Conservation (phyloP, 805 yeast genomes). For the Myxozyma lipomycoides region DNA sequence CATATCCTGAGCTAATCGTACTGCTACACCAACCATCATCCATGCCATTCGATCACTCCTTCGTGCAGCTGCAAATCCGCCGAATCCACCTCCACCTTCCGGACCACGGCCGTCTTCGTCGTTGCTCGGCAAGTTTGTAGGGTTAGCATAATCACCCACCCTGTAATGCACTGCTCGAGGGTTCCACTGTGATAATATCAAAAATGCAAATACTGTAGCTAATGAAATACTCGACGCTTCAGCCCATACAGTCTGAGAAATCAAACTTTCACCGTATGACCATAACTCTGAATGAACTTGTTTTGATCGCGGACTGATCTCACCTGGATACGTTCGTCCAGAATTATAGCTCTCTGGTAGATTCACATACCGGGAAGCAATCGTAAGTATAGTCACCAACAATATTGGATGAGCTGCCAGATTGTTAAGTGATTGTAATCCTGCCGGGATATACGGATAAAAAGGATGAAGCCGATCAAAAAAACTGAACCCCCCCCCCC, state of each 20-base stretch:
- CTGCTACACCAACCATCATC: slow-evolving; percentile 87
- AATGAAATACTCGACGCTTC: slow-evolving; percentile 83
- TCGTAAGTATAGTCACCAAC: slow-evolving; percentile 73
- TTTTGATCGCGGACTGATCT: slow-evolving; percentile 13
- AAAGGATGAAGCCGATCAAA: slow-evolving; percentile 81
- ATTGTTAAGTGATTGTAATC: slow-evolving; percentile 60
- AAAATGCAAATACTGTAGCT: slow-evolving; percentile 80
- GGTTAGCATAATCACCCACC: slow-evolving; percentile 75
- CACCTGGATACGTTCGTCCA: slow-evolving; percentile 3
- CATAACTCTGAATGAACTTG: slow-evolving; percentile 71
- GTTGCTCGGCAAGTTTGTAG: slow-evolving; percentile 24
- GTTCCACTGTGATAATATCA: slow-evolving; percentile 90
- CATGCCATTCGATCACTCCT: slow-evolving; percentile 88
- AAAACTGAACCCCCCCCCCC: slow-evolving; percentile 48
- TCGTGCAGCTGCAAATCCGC: slow-evolving; percentile 80
- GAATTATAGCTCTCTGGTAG: slow-evolving; percentile 38
- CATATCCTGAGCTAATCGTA: slow-evolving; percentile 81
- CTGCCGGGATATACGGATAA: slow-evolving; percentile 80
- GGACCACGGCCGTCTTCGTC: slow-evolving; percentile 27
- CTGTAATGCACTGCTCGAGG: slow-evolving; percentile 84
- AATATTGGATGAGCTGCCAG: slow-evolving; percentile 77
- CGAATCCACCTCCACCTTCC: slow-evolving; percentile 47
- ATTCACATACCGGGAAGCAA: slow-evolving; percentile 72
- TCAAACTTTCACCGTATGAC: slow-evolving; percentile 75
- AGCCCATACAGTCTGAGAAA: slow-evolving; percentile 89